These are phyloP conservation scores for Phytophthora sansomeana DNA, from an alignment of 352 stramenopile genomes.

Conservation along the genomic window DNA sequence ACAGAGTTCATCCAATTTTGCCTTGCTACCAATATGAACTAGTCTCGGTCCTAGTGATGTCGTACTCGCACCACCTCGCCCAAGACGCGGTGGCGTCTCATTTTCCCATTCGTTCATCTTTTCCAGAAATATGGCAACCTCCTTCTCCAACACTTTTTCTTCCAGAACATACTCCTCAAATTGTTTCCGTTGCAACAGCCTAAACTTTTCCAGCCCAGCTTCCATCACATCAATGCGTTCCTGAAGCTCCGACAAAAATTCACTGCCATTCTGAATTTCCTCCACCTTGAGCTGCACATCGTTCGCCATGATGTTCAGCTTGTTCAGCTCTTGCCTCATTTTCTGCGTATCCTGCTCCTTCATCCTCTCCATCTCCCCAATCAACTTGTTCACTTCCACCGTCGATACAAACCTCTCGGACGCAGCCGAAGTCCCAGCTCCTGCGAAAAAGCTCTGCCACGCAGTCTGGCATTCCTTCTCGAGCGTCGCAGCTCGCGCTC, in stretches of 20 bases:
- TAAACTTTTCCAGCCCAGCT: constrained; percentile 48
- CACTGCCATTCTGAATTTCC: constrained; percentile 52
- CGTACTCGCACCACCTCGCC: constrained; percentile 20
- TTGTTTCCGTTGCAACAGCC: constrained; percentile 36
- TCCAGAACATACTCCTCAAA: constrained; percentile 61
- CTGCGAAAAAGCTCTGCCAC: constrained; percentile 62
- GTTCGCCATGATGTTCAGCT: constrained; percentile 38
- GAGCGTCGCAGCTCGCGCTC: constrained; percentile 39
- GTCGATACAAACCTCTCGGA: constrained; percentile 23
- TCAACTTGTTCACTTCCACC: constrained; percentile 51
- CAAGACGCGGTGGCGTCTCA: background rate
- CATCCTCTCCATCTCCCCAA: constrained; percentile 44
- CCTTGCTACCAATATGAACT: constrained; percentile 7
- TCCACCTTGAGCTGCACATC: constrained; percentile 52
- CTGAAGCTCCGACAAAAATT: constrained; percentile 61
- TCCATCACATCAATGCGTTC: constrained; percentile 65
- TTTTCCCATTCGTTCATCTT: constrained; percentile 58
- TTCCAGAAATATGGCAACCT: constrained; percentile 49
- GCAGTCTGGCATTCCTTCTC: constrained; percentile 64
- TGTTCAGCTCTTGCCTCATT: constrained; percentile 47
- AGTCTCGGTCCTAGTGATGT: constrained; percentile 4
- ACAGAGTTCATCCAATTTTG: constrained; percentile 4
- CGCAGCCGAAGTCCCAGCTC: constrained; percentile 23
- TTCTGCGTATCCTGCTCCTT: constrained; percentile 39
- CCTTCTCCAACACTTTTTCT: constrained; percentile 67